A percentile compares a stretch with the other conserved stretches of the same genome.
These are phyloP conservation scores for Zelonia costaricensis DNA, from an alignment of 208 protist species.

Conservation along the genomic window DNA sequence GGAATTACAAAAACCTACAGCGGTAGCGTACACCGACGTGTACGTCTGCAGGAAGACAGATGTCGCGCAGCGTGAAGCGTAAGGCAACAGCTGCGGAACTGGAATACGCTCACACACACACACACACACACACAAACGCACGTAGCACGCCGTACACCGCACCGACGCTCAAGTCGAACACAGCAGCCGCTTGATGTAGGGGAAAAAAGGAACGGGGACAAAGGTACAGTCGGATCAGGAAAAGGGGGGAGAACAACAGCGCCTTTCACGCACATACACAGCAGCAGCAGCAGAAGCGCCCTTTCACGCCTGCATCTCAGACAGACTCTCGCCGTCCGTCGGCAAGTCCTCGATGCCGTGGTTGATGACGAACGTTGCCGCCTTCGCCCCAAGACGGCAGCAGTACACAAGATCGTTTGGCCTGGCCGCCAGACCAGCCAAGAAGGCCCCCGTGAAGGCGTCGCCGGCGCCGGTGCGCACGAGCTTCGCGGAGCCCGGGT, in stretches of 20 bases:
- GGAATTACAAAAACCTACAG: too few species aligned
- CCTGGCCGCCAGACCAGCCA: constrained; percentile 52
- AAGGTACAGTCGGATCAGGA: not conserved
- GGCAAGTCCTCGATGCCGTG: constrained; percentile 25
- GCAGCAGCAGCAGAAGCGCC: too few species aligned
- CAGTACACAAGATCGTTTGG: constrained; percentile 44
- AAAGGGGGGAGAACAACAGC: not conserved
- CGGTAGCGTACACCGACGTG: too few species aligned
- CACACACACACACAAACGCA: too few species aligned
- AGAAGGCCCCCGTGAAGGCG: constrained; percentile 93
- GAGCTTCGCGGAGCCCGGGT: constrained; percentile 74
- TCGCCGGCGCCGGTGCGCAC: constrained; percentile 92
- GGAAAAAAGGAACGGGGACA: too few species aligned
- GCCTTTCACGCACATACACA: not conserved
- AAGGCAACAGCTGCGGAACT: too few species aligned
- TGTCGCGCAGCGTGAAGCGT: too few species aligned
- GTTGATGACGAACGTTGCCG: constrained; percentile 59
- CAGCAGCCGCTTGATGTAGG: too few species aligned
- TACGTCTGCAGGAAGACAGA: too few species aligned
- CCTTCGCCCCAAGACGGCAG: constrained; percentile 48
- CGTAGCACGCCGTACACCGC: too few species aligned
- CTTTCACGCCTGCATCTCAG: constrained; percentile 6
- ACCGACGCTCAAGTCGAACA: too few species aligned
- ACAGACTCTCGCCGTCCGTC: constrained; percentile 18
- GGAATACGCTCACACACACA: too few species aligned